Conservation (phyloP, 2,329 filamentous ascomycete genomes). For the Davidsoniella virescens region DNA sequence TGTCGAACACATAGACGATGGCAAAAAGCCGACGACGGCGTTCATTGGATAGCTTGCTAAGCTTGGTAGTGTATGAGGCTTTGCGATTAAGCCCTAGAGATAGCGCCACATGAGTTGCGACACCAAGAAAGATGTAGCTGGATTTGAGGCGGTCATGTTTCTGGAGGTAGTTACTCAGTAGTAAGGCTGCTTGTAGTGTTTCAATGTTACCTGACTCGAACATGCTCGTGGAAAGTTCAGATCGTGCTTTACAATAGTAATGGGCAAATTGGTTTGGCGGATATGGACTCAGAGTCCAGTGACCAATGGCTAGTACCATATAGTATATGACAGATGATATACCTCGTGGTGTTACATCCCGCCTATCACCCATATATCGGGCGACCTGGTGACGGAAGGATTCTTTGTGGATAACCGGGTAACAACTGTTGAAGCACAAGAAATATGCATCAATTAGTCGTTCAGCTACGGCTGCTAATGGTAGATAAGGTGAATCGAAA, state of each 20-base stretch:
- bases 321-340: constrained; percentile 17
- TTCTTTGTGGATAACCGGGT: constrained; percentile 30
- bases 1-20: constrained; percentile 28
- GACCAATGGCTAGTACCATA: constrained; percentile 23
- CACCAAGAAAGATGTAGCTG: constrained; percentile 34
- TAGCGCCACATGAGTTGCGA: constrained; percentile 33
- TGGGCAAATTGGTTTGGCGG: constrained; percentile 16
- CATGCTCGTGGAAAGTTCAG: constrained; percentile 25
- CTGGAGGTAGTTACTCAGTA: constrained; percentile 33
- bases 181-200: constrained; percentile 28
- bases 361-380: constrained; percentile 14
- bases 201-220: constrained; percentile 30
- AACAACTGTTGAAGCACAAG: constrained; percentile 26
- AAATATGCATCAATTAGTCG: constrained; percentile 27
- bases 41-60: constrained; percentile 19
- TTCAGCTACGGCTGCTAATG: constrained; percentile 11
- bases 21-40: constrained; percentile 24
- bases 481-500: constrained; percentile 10
- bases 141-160: constrained; percentile 35
- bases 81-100: constrained; percentile 35
- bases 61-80: constrained; percentile 20
- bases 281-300: constrained; percentile 19
- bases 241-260: constrained; percentile 19
- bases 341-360: constrained; percentile 16
- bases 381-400: constrained; percentile 24